Evolutionary conservation across 305 asterid species (phyloP).

Genomic region (Ajuga reptans): DNA sequence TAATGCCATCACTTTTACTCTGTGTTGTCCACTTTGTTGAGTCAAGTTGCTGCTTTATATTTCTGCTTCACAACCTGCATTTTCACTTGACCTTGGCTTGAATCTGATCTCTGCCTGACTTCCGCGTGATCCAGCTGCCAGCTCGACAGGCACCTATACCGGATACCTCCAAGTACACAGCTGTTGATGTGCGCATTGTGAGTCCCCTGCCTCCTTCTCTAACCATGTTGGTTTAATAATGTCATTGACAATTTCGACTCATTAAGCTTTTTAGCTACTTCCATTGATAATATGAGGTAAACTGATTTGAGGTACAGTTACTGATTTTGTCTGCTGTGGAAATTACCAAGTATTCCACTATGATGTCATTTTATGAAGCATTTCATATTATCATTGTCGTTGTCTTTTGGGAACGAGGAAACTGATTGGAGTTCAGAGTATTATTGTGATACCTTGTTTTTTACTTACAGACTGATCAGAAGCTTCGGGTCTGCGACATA

Average conservation of each 20-base stretch:
- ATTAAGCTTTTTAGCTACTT: not conserved
- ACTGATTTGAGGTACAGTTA: not conserved
- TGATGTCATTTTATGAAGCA: not conserved
- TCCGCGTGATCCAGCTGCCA: constrained; percentile 44
- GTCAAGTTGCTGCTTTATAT: not conserved
- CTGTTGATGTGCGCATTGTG: constrained; percentile 88
- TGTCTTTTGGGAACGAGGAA: not conserved
- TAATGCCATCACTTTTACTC: not conserved
- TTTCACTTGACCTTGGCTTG: not conserved
- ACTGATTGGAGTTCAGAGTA: not conserved
- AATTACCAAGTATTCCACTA: not conserved
- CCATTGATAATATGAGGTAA: not conserved
- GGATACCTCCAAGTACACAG: constrained; percentile 74
- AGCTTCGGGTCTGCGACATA: constrained; percentile 87
- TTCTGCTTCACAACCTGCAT: not conserved
- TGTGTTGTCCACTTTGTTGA: not conserved
- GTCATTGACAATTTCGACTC: not conserved
- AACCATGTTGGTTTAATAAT: not conserved
- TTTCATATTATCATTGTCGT: not conserved
- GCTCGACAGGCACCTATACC: constrained; percentile 55
- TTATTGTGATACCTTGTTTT: constrained; percentile 16
- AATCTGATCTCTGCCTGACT: not conserved
- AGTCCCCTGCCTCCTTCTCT: constrained; percentile 26
- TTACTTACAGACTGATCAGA: constrained; percentile 71
- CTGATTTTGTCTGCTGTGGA: not conserved